Evolutionary conservation across 768 basidiomycete genomes (phyloP), one percentile per base, ranked within the genome.

Genomic region (Boletus eberwhitei): DNA sequence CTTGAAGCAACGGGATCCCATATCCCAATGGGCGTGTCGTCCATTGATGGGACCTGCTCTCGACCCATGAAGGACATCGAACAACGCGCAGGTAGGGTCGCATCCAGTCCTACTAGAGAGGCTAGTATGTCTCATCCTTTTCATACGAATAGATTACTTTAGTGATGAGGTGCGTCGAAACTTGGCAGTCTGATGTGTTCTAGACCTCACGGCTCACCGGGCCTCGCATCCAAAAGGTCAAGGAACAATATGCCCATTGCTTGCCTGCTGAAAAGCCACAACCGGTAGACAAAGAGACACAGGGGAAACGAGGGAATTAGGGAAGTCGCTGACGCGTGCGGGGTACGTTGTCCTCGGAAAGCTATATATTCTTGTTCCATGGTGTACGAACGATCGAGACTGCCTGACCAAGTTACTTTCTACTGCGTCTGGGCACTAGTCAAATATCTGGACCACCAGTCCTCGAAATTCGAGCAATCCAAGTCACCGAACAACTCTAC

Each of bases 401-500:
- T 42, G 47, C 26, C 34, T 35, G 8, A 9, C 9, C 16, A 29
- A 31, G 8, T n/a, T 22, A 50, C 13, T 32, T 43, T 54, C 45
- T 62, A 71, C 44, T 57, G 54, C 40, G 42, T 24, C 34, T 55
- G 37, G 7, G 38, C 37, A 22, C 52, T 46, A 12, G 51, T 64
- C 61, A 88, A 63, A 60, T 84, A 73, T 16, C 65, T 77, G 17
- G 71, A 71, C 92, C 93, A 97, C 93, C 94, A 96, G 58, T 86
- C 82, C 66, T 87, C 89, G 65, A 98, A 97, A 24, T 82, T 71
- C 4, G 80, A 79, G 48, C 84, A 77, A 6, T 78, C 81, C 37
- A 90, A 74, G n/a, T 77, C 75, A 43, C 82, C 81, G 22, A 85
- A 61, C 24, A 97, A 68, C 48, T 78, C 77, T 52, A 87, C 84